Conservation (phyloP, 495 filamentous ascomycete genomes). For the Penicillium nucicola region DNA sequence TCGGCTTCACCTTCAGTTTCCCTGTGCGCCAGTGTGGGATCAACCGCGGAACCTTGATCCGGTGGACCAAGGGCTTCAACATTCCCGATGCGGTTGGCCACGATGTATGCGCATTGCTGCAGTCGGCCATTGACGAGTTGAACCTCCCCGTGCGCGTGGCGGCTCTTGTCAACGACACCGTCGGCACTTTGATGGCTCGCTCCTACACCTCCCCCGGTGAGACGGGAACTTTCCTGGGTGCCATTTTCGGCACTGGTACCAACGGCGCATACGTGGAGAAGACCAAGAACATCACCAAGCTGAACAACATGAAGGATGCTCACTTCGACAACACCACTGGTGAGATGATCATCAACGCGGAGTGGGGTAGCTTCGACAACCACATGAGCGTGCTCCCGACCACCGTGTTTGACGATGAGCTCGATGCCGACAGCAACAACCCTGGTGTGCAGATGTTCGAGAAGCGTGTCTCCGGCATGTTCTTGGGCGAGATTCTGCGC, state of each 20-base stretch:
- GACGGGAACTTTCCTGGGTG: constrained; percentile 80
- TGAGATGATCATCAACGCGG: constrained; percentile 96
- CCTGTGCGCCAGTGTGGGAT: constrained; percentile 91
- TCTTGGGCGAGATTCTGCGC: constrained; percentile 90
- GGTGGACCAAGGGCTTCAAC: constrained; percentile 99
- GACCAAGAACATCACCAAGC: constrained; percentile 46
- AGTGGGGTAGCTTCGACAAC: constrained; percentile 99
- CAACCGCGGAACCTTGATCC: constrained; percentile 86
- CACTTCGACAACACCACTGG: constrained; percentile 80
- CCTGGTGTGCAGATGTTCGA: constrained; percentile 98
- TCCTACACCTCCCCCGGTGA: constrained; percentile 92
- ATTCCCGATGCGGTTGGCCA: constrained; percentile 89
- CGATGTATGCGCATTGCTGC: constrained; percentile 88
- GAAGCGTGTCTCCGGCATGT: constrained; percentile 98
- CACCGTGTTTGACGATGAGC: constrained; percentile 74
- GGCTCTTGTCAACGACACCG: constrained; percentile 95
- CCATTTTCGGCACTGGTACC: constrained; percentile 89
- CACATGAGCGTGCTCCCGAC: constrained; percentile 79
- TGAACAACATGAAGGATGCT: constrained; percentile 40
- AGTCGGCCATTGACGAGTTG: constrained; percentile 85
- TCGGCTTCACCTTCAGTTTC: constrained; percentile 98
- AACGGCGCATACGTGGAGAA: constrained; percentile 85
- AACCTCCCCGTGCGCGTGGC: constrained; percentile 87
- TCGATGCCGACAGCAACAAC: constrained; percentile 82
- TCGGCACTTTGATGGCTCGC: constrained; percentile 95